Conservation (phyloP, 306 rosid genomes). For the Cicer chorassanicum region DNA sequence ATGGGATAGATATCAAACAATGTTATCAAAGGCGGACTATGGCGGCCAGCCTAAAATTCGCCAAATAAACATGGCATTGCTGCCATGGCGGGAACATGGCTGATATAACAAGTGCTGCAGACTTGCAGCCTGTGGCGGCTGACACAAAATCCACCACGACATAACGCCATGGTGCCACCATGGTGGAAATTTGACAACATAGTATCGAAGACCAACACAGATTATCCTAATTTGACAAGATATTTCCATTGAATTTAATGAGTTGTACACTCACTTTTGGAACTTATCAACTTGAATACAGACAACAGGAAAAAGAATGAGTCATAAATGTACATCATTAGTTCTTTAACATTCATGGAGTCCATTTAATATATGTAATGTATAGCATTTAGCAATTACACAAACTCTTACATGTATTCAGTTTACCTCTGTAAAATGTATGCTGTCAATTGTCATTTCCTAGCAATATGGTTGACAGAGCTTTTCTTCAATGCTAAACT, state of each 20-base stretch:
- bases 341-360: slow-evolving; percentile 4
- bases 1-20: background rate
- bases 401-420: background rate
- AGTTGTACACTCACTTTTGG: background rate
- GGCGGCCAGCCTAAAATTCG: no score
- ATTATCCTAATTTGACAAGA: background rate
- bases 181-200: background rate
- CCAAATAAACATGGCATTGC: no score
- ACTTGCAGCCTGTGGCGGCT: no score
- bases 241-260: background rate
- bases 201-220: background rate
- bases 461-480: background rate
- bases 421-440: background rate
- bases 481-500: background rate
- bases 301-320: slow-evolving; percentile 15
- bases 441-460: slow-evolving; percentile 6
- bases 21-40: no score
- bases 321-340: slow-evolving; percentile 10
- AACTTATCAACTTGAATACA: slow-evolving; percentile 18
- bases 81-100: no score
- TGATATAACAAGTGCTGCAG: no score
- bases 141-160: no score
- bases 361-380: slow-evolving; percentile 7
- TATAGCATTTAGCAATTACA: slow-evolving; percentile 2
- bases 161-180: no score